phyloP scores from a whole-genome alignment of 768 basidiomycete genomes.

The Chalciporus sphaerocephalus region DNA sequence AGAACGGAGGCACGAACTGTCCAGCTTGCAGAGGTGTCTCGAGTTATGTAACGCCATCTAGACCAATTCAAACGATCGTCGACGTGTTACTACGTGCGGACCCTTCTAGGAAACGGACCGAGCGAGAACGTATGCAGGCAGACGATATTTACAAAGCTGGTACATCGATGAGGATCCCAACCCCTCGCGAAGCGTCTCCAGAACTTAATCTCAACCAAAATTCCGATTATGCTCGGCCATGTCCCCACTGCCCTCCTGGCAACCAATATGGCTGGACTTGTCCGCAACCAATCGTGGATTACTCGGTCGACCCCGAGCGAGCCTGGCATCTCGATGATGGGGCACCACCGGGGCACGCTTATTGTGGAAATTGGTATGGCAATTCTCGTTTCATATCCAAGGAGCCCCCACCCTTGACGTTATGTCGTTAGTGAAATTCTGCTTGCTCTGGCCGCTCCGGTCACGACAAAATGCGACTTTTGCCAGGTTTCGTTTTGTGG shows the following conservation, averaged over 20 bases:
- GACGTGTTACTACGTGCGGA: slow-evolving; percentile 68
- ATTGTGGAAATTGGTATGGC: slow-evolving; percentile 79
- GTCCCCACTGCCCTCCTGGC: slow-evolving; percentile 67
- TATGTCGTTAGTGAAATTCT: slow-evolving; percentile 57
- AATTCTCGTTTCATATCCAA: neutral
- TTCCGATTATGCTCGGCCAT: slow-evolving; percentile 67
- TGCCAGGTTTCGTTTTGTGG: slow-evolving; percentile 83
- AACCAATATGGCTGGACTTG: slow-evolving; percentile 80
- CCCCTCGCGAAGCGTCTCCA: slow-evolving; percentile 71
- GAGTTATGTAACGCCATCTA: slow-evolving; percentile 64
- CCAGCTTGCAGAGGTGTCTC: slow-evolving; percentile 76
- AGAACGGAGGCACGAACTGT: slow-evolving; percentile 85
- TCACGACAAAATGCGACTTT: slow-evolving; percentile 80
- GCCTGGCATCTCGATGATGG: slow-evolving; percentile 81
- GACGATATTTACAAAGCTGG: slow-evolving; percentile 74
- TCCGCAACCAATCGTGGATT: slow-evolving; percentile 76
- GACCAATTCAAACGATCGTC: slow-evolving; percentile 66
- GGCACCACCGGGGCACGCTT: slow-evolving; percentile 70
- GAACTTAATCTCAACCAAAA: slow-evolving; percentile 66
- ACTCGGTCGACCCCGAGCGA: slow-evolving; percentile 57
- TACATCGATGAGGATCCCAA: slow-evolving; percentile 61
- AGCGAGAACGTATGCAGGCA: slow-evolving; percentile 72
- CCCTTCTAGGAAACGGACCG: slow-evolving; percentile 63
- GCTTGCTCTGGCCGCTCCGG: slow-evolving; percentile 65
- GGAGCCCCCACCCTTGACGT: no score